Percentiles rank a stretch among this genome's conserved stretches.
Evolutionary conservation across 2,329 filamentous ascomycete species (phyloP).

Genomic region (Thermoascus crustaceus): DNA sequence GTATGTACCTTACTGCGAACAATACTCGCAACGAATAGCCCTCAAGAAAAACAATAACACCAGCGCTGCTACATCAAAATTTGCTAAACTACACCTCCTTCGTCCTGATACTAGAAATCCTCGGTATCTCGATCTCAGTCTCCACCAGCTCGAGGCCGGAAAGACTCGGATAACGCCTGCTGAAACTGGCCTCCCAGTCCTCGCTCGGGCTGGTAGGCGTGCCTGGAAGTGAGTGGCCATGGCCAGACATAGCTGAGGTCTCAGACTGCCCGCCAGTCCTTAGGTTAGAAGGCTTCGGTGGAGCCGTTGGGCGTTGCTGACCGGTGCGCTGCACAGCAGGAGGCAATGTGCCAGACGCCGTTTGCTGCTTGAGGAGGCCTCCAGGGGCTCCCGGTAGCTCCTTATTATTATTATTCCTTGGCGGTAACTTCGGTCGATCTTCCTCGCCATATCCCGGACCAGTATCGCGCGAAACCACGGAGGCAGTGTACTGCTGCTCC

Average conservation of each 20-base stretch:
- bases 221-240: slow-evolving; percentile 19
- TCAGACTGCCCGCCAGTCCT: slow-evolving; percentile 36
- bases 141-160: slow-evolving; percentile 84
- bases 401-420: slow-evolving; percentile 13
- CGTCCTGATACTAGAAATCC: slow-evolving; percentile 30
- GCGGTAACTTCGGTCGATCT: slow-evolving; percentile 9
- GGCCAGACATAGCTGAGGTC: slow-evolving; percentile 15
- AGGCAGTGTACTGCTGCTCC: slow-evolving; percentile 7
- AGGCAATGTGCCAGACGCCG: slow-evolving; percentile 15
- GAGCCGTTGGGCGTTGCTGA: slow-evolving; percentile 46
- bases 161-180: slow-evolving; percentile 77
- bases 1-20: slow-evolving; percentile 1
- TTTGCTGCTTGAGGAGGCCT: slow-evolving; percentile 12
- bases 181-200: slow-evolving; percentile 63
- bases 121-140: slow-evolving; percentile 46
- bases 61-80: not conserved
- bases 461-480: slow-evolving; percentile 16
- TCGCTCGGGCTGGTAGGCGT: slow-evolving; percentile 37
- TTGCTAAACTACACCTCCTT: slow-evolving; percentile 30
- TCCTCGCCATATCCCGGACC: slow-evolving; percentile 13
- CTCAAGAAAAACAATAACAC: slow-evolving; percentile 1
- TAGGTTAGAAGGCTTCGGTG: slow-evolving; percentile 54
- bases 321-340: slow-evolving; percentile 20
- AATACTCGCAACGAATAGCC: not conserved
- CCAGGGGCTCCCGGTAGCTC: slow-evolving; percentile 13